Conservation (phyloP, 1,284 basidiomycete genomes). For the Ganoderma meredithae region DNA sequence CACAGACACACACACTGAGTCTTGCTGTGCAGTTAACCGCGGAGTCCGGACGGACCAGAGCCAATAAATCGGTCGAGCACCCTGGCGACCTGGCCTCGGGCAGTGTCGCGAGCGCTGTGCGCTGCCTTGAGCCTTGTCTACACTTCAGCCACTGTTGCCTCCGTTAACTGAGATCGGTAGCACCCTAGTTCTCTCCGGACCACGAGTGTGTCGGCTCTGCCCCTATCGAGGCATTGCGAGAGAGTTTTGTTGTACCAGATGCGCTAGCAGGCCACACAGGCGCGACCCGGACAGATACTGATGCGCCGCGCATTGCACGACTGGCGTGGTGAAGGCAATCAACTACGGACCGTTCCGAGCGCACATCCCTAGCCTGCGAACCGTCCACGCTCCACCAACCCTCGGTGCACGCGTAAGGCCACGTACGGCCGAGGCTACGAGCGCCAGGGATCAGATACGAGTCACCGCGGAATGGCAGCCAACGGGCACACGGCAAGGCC, state of each 20-base stretch:
- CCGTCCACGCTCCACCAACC: neutral
- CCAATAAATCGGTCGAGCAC: conserved; percentile 9
- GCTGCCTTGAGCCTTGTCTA: neutral
- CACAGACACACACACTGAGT: neutral
- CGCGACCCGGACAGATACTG: neutral
- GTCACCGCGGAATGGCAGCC: neutral
- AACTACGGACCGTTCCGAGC: neutral
- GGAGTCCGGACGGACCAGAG: neutral
- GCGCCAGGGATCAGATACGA: neutral
- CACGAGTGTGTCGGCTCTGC: too few species aligned
- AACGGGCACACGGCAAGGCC: conserved; percentile 20
- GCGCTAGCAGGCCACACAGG: neutral
- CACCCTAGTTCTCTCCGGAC: neutral
- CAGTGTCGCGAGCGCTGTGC: conserved; percentile 13
- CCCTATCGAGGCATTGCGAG: neutral
- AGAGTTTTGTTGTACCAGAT: neutral
- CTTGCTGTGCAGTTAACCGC: conserved; percentile 7
- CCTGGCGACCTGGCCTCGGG: neutral
- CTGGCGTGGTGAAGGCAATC: neutral
- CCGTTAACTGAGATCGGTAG: conserved; percentile 9
- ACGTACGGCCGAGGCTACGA: neutral
- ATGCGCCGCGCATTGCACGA: neutral
- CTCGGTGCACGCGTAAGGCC: neutral
- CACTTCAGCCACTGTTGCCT: neutral
- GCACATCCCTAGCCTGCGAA: neutral